Base-by-base conservation (phyloP, 2,329 filamentous ascomycete species). In the Trichoderma sp. region DNA sequence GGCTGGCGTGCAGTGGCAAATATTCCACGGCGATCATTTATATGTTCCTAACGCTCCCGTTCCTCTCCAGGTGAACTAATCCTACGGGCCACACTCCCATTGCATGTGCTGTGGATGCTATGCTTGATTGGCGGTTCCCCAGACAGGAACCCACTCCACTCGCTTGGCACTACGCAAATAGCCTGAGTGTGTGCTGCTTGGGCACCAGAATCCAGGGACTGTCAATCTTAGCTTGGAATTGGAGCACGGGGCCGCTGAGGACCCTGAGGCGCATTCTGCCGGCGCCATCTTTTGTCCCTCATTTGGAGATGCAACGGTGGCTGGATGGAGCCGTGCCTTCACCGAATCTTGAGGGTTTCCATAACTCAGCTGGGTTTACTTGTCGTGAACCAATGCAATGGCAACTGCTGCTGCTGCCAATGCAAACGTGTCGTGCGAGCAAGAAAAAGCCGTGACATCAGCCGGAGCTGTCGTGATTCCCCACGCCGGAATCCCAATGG, bases 81-180 rank as follows among this genome's bases (percentile, higher is more conserved):
- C 59, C 60, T 60, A 65, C 68, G 24, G 33, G 33, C 59, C 33
- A 14, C 10, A 31, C 55, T 40, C 29, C 60, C 61, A 31, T 59
- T 61, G 53, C 70, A 71, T 71, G 70, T 71, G 70, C 70, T 59
- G 68, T 43, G 49, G 49, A 40, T 67, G 63, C 43, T 67, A 52
- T 43, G 59, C 71, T 70, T 70, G 47, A 72, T 72, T 72, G 70
- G 72, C 69, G 62, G 53, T 49, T 61, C 65, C 65, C 65, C 65
- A 67, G 58, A 61, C 55, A 35, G 14, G 35, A 27, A 37, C 27
- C n/a, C 43, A 29, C 60, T 24, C 59, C 60, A 64, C 53, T 21
- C 4, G 3, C 11, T 24, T 43, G 52, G 16, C 47, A 21, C 60
- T 21, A 24, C 40, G n/a, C 64, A 49, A 67, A 59, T 58, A 52